Percentiles rank a stretch among this genome's conserved stretches.
These are phyloP conservation scores for Fusarium sp. DNA, from an alignment of 2,329 filamentous ascomycete genomes.

Conservation along the genomic window DNA sequence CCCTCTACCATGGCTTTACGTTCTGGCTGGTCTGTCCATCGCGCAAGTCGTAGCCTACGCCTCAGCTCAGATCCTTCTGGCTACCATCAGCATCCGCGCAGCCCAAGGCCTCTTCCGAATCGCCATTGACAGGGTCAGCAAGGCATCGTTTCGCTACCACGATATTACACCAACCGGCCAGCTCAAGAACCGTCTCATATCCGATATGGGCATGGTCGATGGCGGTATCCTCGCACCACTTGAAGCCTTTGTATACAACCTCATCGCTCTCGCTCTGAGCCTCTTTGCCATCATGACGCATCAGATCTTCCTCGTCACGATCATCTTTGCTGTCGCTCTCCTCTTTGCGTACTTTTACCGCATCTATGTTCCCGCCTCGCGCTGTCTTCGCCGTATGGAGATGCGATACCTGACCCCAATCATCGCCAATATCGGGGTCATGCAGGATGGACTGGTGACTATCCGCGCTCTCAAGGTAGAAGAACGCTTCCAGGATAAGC, in stretches of 20 bases:
- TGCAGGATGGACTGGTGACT: conserved; percentile 85
- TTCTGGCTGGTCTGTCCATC: conserved; percentile 73
- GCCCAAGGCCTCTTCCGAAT: conserved; percentile 78
- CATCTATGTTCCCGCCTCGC: conserved; percentile 82
- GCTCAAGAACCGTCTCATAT: conserved; percentile 90
- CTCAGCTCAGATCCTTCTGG: conserved; percentile 71
- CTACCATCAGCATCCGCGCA: conserved; percentile 81
- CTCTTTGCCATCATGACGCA: conserved; percentile 81
- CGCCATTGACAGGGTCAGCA: conserved; percentile 77
- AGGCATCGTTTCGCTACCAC: conserved; percentile 88
- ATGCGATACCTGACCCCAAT: conserved; percentile 90
- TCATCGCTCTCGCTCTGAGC: conserved; percentile 76
- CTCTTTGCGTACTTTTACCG: conserved; percentile 79
- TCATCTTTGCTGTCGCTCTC: conserved; percentile 72
- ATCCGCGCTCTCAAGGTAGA: conserved; percentile 86
- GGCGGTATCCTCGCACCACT: conserved; percentile 83
- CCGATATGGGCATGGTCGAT: conserved; percentile 89
- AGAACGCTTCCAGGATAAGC: conserved; percentile 78
- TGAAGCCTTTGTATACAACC: conserved; percentile 73
- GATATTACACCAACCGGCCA: conserved; percentile 89
- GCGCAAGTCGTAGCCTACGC: conserved; percentile 67
- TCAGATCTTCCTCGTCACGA: conserved; percentile 78
- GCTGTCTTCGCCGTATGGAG: conserved; percentile 82
- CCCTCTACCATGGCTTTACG: conserved; percentile 77
- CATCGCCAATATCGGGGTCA: conserved; percentile 90